phyloP scores from a whole-genome alignment of 202 grass and related monocot genomes.

The Saccharum hybrid region DNA sequence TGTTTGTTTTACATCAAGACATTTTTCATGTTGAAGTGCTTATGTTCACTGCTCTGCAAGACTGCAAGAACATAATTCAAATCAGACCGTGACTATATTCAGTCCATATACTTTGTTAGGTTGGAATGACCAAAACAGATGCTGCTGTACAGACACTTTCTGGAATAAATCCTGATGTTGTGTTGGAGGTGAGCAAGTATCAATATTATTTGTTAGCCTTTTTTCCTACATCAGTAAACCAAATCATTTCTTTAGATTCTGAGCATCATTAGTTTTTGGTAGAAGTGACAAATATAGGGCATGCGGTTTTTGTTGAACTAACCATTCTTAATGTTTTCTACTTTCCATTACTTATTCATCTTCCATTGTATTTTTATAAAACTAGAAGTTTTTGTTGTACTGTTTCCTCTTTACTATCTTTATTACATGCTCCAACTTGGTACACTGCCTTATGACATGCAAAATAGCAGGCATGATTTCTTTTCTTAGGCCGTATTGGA shows the following conservation, averaged over 20 bases:
- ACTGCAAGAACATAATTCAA: background rate
- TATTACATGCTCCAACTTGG: conserved; percentile 3
- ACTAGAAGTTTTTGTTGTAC: conserved; percentile 20
- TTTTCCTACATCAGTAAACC: conserved; percentile 25
- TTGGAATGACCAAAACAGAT: conserved; percentile 99
- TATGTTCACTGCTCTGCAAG: background rate
- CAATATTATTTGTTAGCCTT: conserved; percentile 1
- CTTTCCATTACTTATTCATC: conserved; percentile 10
- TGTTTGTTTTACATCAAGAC: background rate
- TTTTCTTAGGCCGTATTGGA: background rate
- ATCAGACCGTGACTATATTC: background rate
- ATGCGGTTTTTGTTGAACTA: background rate
- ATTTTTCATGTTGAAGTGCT: background rate
- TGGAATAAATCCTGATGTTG: conserved; percentile 96
- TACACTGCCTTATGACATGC: background rate
- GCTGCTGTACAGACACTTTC: conserved; percentile 92
- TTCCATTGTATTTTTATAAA: background rate
- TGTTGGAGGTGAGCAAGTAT: conserved; percentile 69
- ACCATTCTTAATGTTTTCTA: background rate
- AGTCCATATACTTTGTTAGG: conserved; percentile 51
- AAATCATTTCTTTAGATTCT: conserved; percentile 15
- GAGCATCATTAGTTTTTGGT: background rate
- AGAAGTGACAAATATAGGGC: background rate
- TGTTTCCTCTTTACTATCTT: background rate
- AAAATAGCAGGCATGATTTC: background rate